Evolutionary conservation across 495 filamentous ascomycete species (phyloP).

Genomic region (Cryomyces minteri): DNA sequence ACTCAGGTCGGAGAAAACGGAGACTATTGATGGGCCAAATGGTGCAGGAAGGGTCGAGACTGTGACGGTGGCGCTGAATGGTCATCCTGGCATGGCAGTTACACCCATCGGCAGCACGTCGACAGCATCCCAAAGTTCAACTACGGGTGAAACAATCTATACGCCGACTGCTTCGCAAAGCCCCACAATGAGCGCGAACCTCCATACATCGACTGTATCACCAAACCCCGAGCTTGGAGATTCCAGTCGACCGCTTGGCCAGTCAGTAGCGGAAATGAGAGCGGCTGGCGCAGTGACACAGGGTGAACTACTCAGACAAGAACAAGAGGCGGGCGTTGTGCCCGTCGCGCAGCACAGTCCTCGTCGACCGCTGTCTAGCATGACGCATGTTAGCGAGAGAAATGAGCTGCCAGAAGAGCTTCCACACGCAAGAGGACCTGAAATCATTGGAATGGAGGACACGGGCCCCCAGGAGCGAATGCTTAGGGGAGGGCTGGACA

Average conservation of each 20-base stretch:
- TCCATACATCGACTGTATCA: constrained; percentile 20
- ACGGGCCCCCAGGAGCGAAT: constrained; percentile 49
- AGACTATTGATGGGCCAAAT: constrained; percentile 53
- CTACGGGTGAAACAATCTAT: constrained; percentile 2
- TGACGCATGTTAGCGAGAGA: constrained; percentile 8
- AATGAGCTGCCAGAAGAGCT: constrained; percentile 35
- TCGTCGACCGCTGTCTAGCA: constrained; percentile 4
- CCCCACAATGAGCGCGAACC: neutral
- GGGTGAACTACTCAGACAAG: constrained; percentile 59
- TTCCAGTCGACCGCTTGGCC: neutral
- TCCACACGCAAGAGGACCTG: constrained; percentile 67
- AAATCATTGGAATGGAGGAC: constrained; percentile 70
- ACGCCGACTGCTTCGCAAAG: neutral
- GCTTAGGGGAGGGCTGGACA: constrained; percentile 12
- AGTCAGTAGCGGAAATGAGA: constrained; percentile 7
- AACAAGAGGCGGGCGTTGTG: constrained; percentile 54
- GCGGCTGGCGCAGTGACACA: constrained; percentile 44
- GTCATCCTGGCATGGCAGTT: constrained; percentile 16
- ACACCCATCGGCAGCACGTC: neutral
- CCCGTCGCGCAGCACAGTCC: constrained; percentile 27
- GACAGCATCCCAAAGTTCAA: no score
- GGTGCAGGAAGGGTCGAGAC: constrained; percentile 55
- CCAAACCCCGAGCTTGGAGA: constrained; percentile 10
- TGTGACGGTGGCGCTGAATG: constrained; percentile 48
- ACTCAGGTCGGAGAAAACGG: constrained; percentile 45